A percentile compares a stretch with the other conserved stretches of the same genome.
Conservation (phyloP, 2,329 filamentous ascomycete species). For the Ophiostoma triangulosporum region DNA sequence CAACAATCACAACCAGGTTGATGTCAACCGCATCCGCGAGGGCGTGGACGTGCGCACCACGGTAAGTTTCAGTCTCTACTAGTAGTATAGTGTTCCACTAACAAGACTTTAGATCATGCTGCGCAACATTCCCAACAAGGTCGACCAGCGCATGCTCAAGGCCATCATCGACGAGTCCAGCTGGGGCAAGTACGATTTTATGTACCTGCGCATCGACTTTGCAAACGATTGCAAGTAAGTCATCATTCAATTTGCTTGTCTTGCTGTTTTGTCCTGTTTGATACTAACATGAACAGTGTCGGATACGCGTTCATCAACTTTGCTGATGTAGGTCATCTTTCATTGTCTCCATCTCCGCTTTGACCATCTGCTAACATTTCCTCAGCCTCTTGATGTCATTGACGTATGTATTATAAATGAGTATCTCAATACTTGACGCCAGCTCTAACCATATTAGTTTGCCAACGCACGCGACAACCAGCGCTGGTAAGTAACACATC, state of each 20-base stretch:
- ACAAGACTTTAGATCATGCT: constrained; percentile 60
- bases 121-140: constrained; percentile 86
- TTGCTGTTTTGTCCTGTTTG: too few relatives aligned
- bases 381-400: constrained; percentile 58
- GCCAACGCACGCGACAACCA: constrained; percentile 56
- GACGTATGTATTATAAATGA: constrained; percentile 34
- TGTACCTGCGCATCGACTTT: constrained; percentile 87
- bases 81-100: not conserved
- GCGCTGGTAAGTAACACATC: constrained; percentile 41
- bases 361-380: constrained; percentile 2
- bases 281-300: constrained; percentile 45
- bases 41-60: constrained; percentile 65
- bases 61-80: constrained; percentile 30
- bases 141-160: constrained; percentile 67
- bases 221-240: constrained; percentile 71
- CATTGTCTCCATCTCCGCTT: not conserved
- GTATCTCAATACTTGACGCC: not conserved
- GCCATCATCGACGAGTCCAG: constrained; percentile 64
- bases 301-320: constrained; percentile 98
- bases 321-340: constrained; percentile 47
- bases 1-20: constrained; percentile 48
- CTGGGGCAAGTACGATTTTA: constrained; percentile 79
- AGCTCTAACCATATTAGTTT: constrained; percentile 36
- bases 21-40: constrained; percentile 44
- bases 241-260: not conserved